Evolutionary conservation across 2,329 filamentous ascomycete genomes (phyloP).

Genomic region (Emmonsiellopsis sp.): DNA sequence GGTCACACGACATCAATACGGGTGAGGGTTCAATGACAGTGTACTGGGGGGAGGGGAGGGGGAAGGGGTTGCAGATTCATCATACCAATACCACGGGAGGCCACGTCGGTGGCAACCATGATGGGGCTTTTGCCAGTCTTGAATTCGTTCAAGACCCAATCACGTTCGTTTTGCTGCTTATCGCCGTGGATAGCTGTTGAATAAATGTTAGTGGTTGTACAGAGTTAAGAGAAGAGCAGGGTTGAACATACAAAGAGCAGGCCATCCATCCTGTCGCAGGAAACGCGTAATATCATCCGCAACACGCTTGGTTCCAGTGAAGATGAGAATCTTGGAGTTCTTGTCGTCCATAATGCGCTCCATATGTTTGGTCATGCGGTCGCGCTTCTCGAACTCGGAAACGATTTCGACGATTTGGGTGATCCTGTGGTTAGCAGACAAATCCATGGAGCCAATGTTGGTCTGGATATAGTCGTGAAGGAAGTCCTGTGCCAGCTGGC

Average conservation of each 20-base stretch:
- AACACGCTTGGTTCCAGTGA: slow-evolving; percentile 78
- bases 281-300: slow-evolving; percentile 97
- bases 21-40: slow-evolving; percentile 30
- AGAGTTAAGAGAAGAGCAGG: slow-evolving; percentile 15
- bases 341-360: slow-evolving; percentile 98
- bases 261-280: slow-evolving; percentile 96
- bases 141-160: slow-evolving; percentile 99
- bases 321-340: slow-evolving; percentile 89
- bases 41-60: slow-evolving; percentile 21
- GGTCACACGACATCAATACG: slow-evolving; percentile 51
- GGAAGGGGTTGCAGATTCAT: slow-evolving; percentile 50
- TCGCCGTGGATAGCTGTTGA: slow-evolving; percentile 85
- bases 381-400: slow-evolving; percentile 93
- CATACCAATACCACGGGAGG: slow-evolving; percentile 99
- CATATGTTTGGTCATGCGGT: slow-evolving; percentile 92
- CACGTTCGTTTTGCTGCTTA: slow-evolving; percentile 98
- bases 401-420: slow-evolving; percentile 97
- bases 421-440: slow-evolving; percentile 95
- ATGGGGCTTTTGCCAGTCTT: slow-evolving; percentile 99
- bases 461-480: slow-evolving; percentile 96
- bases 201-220: slow-evolving; percentile 27
- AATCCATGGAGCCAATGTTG: slow-evolving; percentile 93
- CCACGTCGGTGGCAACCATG: slow-evolving; percentile 99
- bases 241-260: slow-evolving; percentile 63
- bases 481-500: slow-evolving; percentile 82